Conservation (phyloP, 176 grass and related monocot species). For the Eragrostis curvula region DNA sequence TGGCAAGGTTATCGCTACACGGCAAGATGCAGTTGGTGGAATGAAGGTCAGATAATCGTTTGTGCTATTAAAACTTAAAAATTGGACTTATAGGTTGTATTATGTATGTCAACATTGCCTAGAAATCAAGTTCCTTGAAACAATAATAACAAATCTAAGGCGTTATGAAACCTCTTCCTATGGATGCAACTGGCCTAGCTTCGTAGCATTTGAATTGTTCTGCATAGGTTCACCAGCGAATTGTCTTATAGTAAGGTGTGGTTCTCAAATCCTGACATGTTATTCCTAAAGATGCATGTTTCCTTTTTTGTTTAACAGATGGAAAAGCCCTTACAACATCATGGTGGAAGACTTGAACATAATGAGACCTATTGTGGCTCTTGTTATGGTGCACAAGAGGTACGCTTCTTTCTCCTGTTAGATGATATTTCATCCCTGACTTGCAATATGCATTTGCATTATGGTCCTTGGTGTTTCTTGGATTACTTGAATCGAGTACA, state of each 20-base stretch:
- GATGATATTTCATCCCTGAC: conserved; percentile 24
- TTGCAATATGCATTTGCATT: conserved; percentile 19
- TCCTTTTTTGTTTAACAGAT: conserved; percentile 56
- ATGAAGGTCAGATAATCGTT: conserved; percentile 66
- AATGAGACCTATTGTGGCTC: conserved; percentile 99
- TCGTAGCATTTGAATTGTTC: conserved; percentile 23
- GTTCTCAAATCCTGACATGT: conserved; percentile 29
- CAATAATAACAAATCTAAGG: neutral
- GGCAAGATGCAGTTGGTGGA: conserved; percentile 88
- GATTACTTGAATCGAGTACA: neutral
- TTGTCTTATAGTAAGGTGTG: conserved; percentile 7
- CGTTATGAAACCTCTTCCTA: conserved; percentile 11
- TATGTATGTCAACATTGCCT: conserved; percentile 12
- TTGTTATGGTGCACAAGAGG: conserved; percentile 94
- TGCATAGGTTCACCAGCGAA: neutral
- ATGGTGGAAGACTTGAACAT: conserved; percentile 97
- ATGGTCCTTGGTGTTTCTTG: neutral
- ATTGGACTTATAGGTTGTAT: neutral
- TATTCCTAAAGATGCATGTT: conserved; percentile 28
- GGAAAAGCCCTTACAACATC: conserved; percentile 87
- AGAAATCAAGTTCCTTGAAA: conserved; percentile 10
- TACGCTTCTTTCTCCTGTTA: conserved; percentile 42
- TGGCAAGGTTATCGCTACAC: conserved; percentile 82
- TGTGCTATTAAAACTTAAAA: conserved; percentile 29
- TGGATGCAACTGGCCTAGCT: conserved; percentile 25